phyloP scores from a whole-genome alignment of 2,329 filamentous ascomycete species.

The Pyrenophora graminea region DNA sequence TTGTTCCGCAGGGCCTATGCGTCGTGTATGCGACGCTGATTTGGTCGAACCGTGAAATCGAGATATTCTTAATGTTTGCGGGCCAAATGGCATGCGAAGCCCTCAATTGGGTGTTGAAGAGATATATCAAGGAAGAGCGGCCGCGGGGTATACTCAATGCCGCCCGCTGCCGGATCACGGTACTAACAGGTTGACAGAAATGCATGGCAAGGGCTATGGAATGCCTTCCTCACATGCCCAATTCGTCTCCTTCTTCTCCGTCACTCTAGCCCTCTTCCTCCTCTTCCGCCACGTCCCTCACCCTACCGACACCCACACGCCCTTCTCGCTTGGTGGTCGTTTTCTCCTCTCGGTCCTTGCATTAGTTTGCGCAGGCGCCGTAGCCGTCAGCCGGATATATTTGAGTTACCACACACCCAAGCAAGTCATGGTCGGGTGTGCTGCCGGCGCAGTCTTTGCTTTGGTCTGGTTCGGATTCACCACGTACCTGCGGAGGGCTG shows the following conservation, averaged over 20 bases:
- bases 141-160: conserved; percentile 66
- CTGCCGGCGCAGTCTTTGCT: conserved; percentile 72
- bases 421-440: conserved; percentile 82
- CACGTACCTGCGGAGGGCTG: conserved; percentile 65
- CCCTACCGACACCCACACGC: conserved; percentile 54
- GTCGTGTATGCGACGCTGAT: conserved; percentile 88
- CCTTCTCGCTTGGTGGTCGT: conserved; percentile 67
- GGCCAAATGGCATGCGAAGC: conserved; percentile 92
- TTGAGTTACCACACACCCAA: conserved; percentile 87
- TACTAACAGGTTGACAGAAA: conserved; percentile 52
- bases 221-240: conserved; percentile 97
- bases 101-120: conserved; percentile 86
- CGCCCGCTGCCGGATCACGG: not conserved
- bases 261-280: conserved; percentile 83
- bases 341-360: conserved; percentile 53
- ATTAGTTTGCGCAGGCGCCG: conserved; percentile 49
- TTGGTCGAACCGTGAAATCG: conserved; percentile 87
- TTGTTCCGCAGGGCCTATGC: conserved; percentile 88
- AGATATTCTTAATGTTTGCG: conserved; percentile 85
- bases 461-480: conserved; percentile 79
- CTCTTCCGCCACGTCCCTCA: conserved; percentile 69
- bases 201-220: conserved; percentile 90
- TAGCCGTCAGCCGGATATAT: conserved; percentile 85
- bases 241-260: conserved; percentile 88
- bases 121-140: conserved; percentile 88